These are phyloP conservation scores for Metschnikowia borealis DNA, from an alignment of 805 yeast genomes.

Conservation along the genomic window DNA sequence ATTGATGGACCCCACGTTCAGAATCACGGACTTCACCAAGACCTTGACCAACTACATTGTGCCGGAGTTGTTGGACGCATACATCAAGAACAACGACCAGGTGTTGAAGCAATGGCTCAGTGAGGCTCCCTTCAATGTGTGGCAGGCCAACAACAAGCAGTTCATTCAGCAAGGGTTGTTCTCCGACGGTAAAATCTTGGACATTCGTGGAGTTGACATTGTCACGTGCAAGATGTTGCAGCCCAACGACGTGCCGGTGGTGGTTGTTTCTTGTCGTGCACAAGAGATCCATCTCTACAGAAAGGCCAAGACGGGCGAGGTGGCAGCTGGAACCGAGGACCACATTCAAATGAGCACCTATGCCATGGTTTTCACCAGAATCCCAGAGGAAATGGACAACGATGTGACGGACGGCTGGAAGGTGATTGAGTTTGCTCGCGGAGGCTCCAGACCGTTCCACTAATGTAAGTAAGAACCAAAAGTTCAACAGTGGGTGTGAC, in stretches of 20 bases:
- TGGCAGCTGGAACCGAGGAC: conserved; percentile 94
- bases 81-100: conserved; percentile 82
- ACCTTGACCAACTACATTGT: conserved; percentile 88
- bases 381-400: conserved; percentile 88
- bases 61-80: conserved; percentile 94
- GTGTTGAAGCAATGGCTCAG: conserved; percentile 87
- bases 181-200: conserved; percentile 87
- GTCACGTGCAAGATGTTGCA: conserved; percentile 82
- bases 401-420: conserved; percentile 96
- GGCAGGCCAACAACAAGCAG: conserved; percentile 90
- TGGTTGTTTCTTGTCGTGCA: conserved; percentile 92
- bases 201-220: conserved; percentile 91
- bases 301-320: conserved; percentile 86
- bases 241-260: conserved; percentile 88
- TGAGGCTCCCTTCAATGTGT: conserved; percentile 94
- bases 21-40: conserved; percentile 68
- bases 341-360: conserved; percentile 90
- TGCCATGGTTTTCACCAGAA: conserved; percentile 91
- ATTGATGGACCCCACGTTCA: conserved; percentile 86
- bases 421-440: conserved; percentile 88
- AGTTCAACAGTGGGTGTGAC: neutral
- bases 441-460: conserved; percentile 80
- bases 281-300: conserved; percentile 91
- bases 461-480: conserved; percentile 7
- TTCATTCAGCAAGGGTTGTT: conserved; percentile 86